Base-by-base conservation (phyloP, 345 rosid genomes). In the Fremontodendron californicum region DNA sequence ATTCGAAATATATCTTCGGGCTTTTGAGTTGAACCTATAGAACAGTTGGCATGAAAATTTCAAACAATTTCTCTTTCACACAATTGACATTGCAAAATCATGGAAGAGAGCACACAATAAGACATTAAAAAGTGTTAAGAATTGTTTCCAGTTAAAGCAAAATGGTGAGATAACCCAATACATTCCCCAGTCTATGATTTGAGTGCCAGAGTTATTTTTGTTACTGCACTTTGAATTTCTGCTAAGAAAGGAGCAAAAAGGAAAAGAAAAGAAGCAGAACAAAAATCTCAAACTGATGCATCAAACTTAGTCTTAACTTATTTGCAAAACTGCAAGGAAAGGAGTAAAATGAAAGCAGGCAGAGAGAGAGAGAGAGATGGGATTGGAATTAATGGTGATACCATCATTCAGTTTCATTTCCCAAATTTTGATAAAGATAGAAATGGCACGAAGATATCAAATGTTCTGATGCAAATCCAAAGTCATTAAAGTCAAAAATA, bases 1-100 rank as follows among this genome's bases (percentile, higher is more conserved):
- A 96, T 92, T 72, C 97, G 84, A 84, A 94, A 96, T 98, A 96
- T 96, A 87, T 96, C 98, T 86, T 94, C 98, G n/a, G 99, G 98
- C 88, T 96, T 96, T 74, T 87, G 89, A 81, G 98, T 96, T 60
- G 98, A 92, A 74, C 99, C 99, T 96, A 84, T 81, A 84, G 67
- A 21, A 65, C 60, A 21, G 79, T 54, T 46, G 71, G 79, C 75
- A 72, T 35, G 48, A 45, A 76, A 54, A 39, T 29, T 57, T 27
- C 21, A 29, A 49, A 49, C 27, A 23, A 31, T 18, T 70, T 29
- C 23, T 27, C 13, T 9, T 71, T 54, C 15, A 52, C 29, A 54
- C 35, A 58, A 12, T 64, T 6, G 11, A 27, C 33, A 58, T 58
- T 25, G 33, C 68, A 62, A 23, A 67, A 55, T 31, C 45, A 19